These are phyloP conservation scores for Trametes sp. DNA, from an alignment of 1,284 basidiomycete species.

Conservation along the genomic window DNA sequence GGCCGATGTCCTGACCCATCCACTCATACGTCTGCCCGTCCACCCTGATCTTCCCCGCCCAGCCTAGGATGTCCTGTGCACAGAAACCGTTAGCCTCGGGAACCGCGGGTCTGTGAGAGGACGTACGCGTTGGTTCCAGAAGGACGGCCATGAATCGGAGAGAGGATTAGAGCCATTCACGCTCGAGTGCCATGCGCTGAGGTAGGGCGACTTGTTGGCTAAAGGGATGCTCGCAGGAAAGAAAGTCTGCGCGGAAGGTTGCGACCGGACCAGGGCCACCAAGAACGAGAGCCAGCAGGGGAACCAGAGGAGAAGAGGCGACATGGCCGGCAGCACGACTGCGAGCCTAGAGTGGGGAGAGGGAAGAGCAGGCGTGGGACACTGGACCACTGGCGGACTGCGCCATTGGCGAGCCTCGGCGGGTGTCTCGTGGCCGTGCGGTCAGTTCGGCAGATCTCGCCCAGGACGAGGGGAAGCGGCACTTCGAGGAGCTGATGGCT, in stretches of 20 bases:
- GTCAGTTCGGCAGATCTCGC: background rate
- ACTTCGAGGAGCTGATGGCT: background rate
- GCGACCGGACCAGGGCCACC: conserved; percentile 18
- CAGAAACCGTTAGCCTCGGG: background rate
- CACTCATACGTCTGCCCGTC: conserved; percentile 32
- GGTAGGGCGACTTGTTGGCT: conserved; percentile 23
- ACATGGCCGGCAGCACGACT: conserved; percentile 11
- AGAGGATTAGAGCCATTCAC: background rate
- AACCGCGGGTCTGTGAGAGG: too few relatives aligned
- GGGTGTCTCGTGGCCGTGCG: conserved; percentile 9
- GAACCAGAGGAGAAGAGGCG: conserved; percentile 15
- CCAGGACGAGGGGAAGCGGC: background rate
- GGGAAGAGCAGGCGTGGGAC: conserved; percentile 16
- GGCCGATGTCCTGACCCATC: conserved; percentile 21
- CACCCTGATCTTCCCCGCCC: conserved; percentile 33
- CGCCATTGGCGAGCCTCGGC: background rate
- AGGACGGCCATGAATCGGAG: conserved; percentile 16
- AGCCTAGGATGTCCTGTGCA: conserved; percentile 17
- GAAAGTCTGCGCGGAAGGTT: conserved; percentile 14
- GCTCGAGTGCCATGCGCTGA: conserved; percentile 20
- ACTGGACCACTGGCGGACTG: background rate
- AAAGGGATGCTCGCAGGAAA: conserved; percentile 23
- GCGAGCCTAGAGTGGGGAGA: conserved; percentile 9
- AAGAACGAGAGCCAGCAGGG: conserved; percentile 16
- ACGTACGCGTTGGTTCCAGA: background rate